Evolutionary conservation across 169 alveolate species (phyloP), one percentile per base, ranked within the genome.

Genomic region (Plasmodium cynomolgi): DNA sequence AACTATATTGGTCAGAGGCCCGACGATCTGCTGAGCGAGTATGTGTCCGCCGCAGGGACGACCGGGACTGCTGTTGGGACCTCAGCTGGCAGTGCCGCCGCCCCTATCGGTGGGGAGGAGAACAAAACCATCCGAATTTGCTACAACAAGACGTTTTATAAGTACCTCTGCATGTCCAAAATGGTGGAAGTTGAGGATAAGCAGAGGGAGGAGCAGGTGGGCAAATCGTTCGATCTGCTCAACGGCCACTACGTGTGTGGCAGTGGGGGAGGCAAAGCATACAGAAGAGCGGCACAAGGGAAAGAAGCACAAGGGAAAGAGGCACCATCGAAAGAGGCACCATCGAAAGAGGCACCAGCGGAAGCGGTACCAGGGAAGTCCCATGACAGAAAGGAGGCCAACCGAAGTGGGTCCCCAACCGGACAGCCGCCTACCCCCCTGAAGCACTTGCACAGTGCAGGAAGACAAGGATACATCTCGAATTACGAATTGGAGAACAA

Each of bases 401-500:
- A 62, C 34, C 34, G 11, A 3, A 58, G 2, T 20, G 77, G 37
- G 17, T 20, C 11, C 31, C 74, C 5, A 23, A 58, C 33, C 9
- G 74, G 11, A n/a, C 33, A 62, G 34, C 9, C 34, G 77, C 17
- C 3, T 23, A 62, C 3, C 37, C 34, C 77, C 37, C 34, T 20
- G 77, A 62, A 62, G 34, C 34, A 62, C 17, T 9, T 62, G 37
- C 2, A 62, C 77, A 20, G 37, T 20, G 11, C 47, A 23, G 3
- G 31, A 15, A 84, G 77, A 3, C 62, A 56, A 17, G 92, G 83
- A 11, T 41, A 84, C 71, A 68, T 68, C 23, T 84, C 74, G 5
- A 71, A 84, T 8, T 84, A 39, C 54, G 92, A 84, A 71, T 15
- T 84, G 37, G 83, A 72, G 54, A 72, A 84, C 56, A 84, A 84